Evolutionary conservation across 139 green algal species (phyloP).

Genomic region (Edaphochlamys debaryana): DNA sequence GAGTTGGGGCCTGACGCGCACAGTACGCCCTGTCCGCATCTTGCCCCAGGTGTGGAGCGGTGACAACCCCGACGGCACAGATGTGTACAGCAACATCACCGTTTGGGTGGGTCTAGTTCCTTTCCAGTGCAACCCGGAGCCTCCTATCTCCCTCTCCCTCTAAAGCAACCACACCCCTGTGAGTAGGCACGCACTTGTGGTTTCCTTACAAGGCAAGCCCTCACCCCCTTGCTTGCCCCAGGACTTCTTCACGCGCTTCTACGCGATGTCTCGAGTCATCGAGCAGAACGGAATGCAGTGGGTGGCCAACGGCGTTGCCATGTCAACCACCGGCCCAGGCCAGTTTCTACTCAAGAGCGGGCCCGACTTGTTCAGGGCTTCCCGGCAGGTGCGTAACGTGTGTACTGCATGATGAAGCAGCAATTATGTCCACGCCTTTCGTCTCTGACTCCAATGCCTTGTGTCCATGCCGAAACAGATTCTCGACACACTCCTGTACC

Average conservation of each 20-base stretch:
- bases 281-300: not conserved
- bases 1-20: no score
- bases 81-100: slow-evolving; percentile 7
- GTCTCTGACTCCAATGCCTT: no score
- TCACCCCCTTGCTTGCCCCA: no score
- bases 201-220: no score
- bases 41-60: slow-evolving; percentile 4
- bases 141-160: no score
- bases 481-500: not conserved
- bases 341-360: slow-evolving; percentile 2
- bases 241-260: not conserved
- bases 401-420: no score
- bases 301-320: not conserved
- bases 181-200: no score
- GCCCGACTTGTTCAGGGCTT: not conserved
- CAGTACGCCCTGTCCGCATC: no score
- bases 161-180: not conserved
- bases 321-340: not conserved
- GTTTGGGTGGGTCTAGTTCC: slow-evolving; percentile 2
- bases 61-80: not conserved
- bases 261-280: not conserved
- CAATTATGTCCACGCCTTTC: no score
- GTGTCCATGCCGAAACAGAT: not conserved
- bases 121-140: no score
- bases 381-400: not conserved